These are phyloP conservation scores for Aspergillus fructus DNA, from an alignment of 2,329 filamentous ascomycete genomes.

Conservation along the genomic window DNA sequence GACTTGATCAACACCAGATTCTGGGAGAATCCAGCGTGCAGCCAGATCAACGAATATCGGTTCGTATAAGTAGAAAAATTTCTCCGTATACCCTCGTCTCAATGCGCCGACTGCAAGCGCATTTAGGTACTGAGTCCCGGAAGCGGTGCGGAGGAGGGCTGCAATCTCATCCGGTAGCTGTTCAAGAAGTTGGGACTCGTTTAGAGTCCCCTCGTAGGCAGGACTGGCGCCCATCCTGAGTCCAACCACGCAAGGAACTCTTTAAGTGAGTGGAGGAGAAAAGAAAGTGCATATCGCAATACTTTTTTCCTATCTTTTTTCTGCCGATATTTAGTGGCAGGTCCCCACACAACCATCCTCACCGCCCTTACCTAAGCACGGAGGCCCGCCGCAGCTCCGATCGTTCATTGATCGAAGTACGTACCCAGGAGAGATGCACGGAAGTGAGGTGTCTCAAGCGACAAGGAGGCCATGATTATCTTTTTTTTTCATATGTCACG, in stretches of 20 bases:
- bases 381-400: slow-evolving; percentile 26
- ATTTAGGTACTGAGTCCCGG: slow-evolving; percentile 67
- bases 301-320: slow-evolving; percentile 31
- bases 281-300: slow-evolving; percentile 14
- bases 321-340: slow-evolving; percentile 25
- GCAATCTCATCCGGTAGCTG: slow-evolving; percentile 70
- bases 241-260: slow-evolving; percentile 36
- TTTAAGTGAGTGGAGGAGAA: slow-evolving; percentile 28
- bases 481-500: slow-evolving; percentile 12
- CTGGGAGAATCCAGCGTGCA: slow-evolving; percentile 67
- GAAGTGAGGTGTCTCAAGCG: slow-evolving; percentile 5
- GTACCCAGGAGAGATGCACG: not conserved
- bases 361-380: slow-evolving; percentile 28
- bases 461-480: slow-evolving; percentile 14
- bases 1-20: slow-evolving; percentile 34
- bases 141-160: slow-evolving; percentile 63
- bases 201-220: slow-evolving; percentile 52
- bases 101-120: slow-evolving; percentile 69
- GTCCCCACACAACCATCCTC: slow-evolving; percentile 25
- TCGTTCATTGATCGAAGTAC: not conserved
- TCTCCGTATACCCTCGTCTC: slow-evolving; percentile 67
- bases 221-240: slow-evolving; percentile 39
- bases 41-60: slow-evolving; percentile 77
- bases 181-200: slow-evolving; percentile 51
- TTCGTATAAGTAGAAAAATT: slow-evolving; percentile 73